Evolutionary conservation across 2,329 filamentous ascomycete species (phyloP).

Genomic region (Ascochyta viciae-villosae): DNA sequence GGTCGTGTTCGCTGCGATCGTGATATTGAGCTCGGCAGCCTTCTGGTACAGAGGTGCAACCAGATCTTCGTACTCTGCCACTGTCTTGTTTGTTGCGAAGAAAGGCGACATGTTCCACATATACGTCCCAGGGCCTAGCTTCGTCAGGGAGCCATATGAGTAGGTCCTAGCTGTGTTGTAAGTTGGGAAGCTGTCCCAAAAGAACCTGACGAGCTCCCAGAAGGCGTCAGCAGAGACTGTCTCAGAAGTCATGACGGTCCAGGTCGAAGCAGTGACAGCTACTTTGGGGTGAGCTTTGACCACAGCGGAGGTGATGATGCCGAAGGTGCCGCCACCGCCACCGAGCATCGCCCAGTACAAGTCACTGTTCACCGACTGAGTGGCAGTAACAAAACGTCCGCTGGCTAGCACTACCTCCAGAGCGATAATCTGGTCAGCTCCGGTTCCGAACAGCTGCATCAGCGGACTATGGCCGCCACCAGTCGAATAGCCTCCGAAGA

Average conservation of each 20-base stretch:
- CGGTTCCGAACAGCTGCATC: constrained; percentile 53
- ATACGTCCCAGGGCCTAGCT: constrained; percentile 30
- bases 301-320: constrained; percentile 44
- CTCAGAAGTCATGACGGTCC: constrained; percentile 35
- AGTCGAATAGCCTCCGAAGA: constrained; percentile 50
- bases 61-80: constrained; percentile 31
- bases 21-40: constrained; percentile 31
- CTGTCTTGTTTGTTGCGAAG: constrained; percentile 37
- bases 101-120: constrained; percentile 38
- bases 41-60: constrained; percentile 35
- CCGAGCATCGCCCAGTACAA: constrained; percentile 51
- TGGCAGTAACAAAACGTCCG: constrained; percentile 35
- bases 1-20: constrained; percentile 31
- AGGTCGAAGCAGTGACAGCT: constrained; percentile 42
- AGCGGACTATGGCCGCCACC: constrained; percentile 64
- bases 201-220: constrained; percentile 35
- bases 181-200: constrained; percentile 31
- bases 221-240: constrained; percentile 42
- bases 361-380: constrained; percentile 43
- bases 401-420: constrained; percentile 44
- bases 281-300: constrained; percentile 43
- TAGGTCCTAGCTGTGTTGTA: constrained; percentile 39
- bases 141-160: constrained; percentile 36
- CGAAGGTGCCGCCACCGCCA: constrained; percentile 46
- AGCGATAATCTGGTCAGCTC: constrained; percentile 46